Conservation (phyloP, 2,329 filamentous ascomycete genomes). For the Alternaria burnsii region DNA sequence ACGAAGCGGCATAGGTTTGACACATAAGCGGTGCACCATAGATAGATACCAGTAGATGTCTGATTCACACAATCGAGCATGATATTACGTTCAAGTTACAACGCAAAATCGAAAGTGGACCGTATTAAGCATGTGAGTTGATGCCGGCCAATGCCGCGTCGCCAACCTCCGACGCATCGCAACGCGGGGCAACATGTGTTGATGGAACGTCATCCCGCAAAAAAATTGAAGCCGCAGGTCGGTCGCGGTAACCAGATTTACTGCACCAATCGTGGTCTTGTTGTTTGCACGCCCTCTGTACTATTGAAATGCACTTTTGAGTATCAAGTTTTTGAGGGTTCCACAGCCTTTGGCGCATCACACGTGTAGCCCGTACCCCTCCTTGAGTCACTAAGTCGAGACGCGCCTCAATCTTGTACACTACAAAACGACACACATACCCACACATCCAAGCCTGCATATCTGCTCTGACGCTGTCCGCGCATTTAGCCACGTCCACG, state of each 20-base stretch:
- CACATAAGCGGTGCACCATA: not conserved
- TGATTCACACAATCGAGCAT: not conserved
- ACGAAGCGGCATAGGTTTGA: not conserved
- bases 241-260: not conserved
- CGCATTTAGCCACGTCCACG: constrained; percentile 25
- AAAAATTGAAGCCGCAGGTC: constrained; percentile 4
- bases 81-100: not conserved
- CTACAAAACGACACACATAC: constrained; percentile 43
- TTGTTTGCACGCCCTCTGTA: not conserved
- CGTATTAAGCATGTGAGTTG: not conserved
- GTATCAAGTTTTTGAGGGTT: not conserved
- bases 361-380: constrained; percentile 38
- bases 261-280: constrained; percentile 5
- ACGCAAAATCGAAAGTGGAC: not conserved
- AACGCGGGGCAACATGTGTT: constrained; percentile 6
- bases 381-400: constrained; percentile 34
- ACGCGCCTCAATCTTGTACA: constrained; percentile 32
- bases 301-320: not conserved
- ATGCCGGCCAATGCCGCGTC: constrained; percentile 4
- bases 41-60: not conserved
- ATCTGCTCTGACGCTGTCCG: constrained; percentile 21
- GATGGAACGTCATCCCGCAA: constrained; percentile 9
- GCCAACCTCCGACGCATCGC: not conserved
- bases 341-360: constrained; percentile 31
- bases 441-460: constrained; percentile 28